Conservation (phyloP, 2,329 filamentous ascomycete species). For the Rosellinia necatrix region DNA sequence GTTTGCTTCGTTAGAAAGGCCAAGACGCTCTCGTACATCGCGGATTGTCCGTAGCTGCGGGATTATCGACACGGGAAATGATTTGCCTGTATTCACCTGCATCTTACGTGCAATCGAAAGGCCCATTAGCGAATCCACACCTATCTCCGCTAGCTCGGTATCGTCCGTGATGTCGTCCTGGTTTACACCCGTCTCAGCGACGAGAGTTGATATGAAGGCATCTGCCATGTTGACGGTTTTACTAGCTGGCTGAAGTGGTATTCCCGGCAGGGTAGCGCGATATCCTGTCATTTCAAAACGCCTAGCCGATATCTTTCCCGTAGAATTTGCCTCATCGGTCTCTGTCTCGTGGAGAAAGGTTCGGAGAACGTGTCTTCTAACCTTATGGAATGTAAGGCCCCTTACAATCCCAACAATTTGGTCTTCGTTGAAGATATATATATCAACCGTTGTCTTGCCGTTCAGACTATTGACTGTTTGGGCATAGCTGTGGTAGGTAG, state of each 20-base stretch:
- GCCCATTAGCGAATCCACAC: conserved; percentile 38
- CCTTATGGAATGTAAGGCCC: conserved; percentile 26
- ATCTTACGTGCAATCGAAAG: conserved; percentile 33
- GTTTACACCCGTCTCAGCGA: conserved; percentile 31
- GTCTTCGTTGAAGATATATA: conserved; percentile 29
- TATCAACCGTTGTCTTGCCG: conserved; percentile 26
- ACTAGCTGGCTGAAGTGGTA: not conserved
- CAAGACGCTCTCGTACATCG: conserved; percentile 28
- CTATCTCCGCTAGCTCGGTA: conserved; percentile 30
- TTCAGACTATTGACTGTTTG: conserved; percentile 20
- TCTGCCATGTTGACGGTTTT: conserved; percentile 9
- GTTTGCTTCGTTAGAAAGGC: not conserved
- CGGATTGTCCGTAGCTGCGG: conserved; percentile 28
- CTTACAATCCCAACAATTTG: conserved; percentile 24
- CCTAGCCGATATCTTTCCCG: too few relatives aligned
- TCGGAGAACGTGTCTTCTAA: conserved; percentile 26
- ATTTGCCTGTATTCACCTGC: conserved; percentile 29
- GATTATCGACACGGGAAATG: conserved; percentile 29
- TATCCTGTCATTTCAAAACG: too few relatives aligned
- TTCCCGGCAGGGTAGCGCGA: too few relatives aligned
- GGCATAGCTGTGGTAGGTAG: conserved; percentile 30
- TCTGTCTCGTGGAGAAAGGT: not conserved
- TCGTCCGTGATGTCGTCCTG: conserved; percentile 29
- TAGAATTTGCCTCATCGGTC: not conserved
- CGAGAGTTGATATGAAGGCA: conserved; percentile 27